phyloP scores from a whole-genome alignment of 1,139 yeast species.

The Lodderomyces oxycetoniae region DNA sequence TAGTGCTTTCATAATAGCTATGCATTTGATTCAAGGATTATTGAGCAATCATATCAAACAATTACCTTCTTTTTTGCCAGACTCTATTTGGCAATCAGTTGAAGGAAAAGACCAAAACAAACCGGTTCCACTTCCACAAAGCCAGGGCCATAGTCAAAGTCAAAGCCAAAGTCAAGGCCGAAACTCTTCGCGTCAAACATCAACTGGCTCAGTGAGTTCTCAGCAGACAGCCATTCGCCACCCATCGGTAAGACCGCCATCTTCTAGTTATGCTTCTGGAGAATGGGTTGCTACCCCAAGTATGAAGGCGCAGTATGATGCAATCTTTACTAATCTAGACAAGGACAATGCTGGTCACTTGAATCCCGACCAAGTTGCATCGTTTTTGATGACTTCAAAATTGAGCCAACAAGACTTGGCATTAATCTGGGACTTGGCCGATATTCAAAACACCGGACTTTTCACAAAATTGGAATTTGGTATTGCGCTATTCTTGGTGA shows the following conservation, averaged over 20 bases:
- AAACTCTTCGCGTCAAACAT: slow-evolving; percentile 27
- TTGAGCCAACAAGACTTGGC: slow-evolving; percentile 84
- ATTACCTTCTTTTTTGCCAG: slow-evolving; percentile 70
- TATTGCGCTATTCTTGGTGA: slow-evolving; percentile 89
- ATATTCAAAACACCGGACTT: slow-evolving; percentile 79
- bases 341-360: slow-evolving; percentile 58
- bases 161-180: slow-evolving; percentile 9
- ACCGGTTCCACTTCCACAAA: slow-evolving; percentile 2
- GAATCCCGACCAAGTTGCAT: slow-evolving; percentile 78
- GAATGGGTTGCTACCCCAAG: slow-evolving; percentile 70
- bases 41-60: slow-evolving; percentile 62
- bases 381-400: slow-evolving; percentile 83
- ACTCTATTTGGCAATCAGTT: slow-evolving; percentile 60
- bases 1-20: slow-evolving; percentile 81
- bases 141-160: slow-evolving; percentile 10
- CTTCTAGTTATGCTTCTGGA: slow-evolving; percentile 10
- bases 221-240: slow-evolving; percentile 42
- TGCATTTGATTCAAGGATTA: slow-evolving; percentile 87
- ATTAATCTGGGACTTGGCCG: slow-evolving; percentile 90
- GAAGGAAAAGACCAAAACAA: slow-evolving; percentile 4
- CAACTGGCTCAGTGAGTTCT: slow-evolving; percentile 45
- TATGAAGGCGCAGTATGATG: slow-evolving; percentile 74
- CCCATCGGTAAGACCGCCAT: slow-evolving; percentile 13
- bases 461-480: slow-evolving; percentile 81
- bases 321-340: slow-evolving; percentile 74